Conservation (phyloP, 495 filamentous ascomycete genomes). For the Penicillium silybi region DNA sequence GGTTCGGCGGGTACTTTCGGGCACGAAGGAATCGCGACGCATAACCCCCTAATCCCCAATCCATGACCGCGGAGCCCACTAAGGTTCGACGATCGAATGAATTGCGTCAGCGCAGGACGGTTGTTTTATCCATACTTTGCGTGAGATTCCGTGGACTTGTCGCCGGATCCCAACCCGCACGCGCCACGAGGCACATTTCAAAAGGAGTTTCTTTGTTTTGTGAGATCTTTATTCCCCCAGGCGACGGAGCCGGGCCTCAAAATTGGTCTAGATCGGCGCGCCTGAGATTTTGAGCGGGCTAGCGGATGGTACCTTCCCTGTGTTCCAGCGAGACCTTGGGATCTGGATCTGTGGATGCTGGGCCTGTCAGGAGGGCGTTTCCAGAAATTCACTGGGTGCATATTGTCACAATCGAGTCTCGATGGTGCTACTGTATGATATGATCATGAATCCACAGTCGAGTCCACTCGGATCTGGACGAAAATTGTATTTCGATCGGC, state of each 20-base stretch:
- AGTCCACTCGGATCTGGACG: neutral
- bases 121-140: constrained; percentile 6
- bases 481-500: neutral
- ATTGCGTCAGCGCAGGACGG: neutral
- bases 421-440: neutral
- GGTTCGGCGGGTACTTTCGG: constrained; percentile 13
- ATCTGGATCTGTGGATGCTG: neutral
- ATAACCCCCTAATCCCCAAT: constrained; percentile 4
- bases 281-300: neutral
- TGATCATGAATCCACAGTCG: neutral
- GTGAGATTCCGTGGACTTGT: neutral
- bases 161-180: constrained; percentile 6
- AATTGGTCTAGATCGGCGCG: constrained; percentile 1
- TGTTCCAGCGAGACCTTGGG: constrained; percentile 9
- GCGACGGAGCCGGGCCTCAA: constrained; percentile 1
- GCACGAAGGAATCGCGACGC: constrained; percentile 11
- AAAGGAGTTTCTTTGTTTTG: constrained; percentile 10
- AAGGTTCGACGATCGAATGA: constrained; percentile 2
- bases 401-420: neutral
- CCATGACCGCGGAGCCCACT: constrained; percentile 19
- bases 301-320: constrained; percentile 5
- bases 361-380: constrained; percentile 5
- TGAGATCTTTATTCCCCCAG: constrained; percentile 3
- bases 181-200: constrained; percentile 3
- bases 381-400: neutral